Conservation (phyloP, 805 yeast species). For the Candida methanosorbosa region DNA sequence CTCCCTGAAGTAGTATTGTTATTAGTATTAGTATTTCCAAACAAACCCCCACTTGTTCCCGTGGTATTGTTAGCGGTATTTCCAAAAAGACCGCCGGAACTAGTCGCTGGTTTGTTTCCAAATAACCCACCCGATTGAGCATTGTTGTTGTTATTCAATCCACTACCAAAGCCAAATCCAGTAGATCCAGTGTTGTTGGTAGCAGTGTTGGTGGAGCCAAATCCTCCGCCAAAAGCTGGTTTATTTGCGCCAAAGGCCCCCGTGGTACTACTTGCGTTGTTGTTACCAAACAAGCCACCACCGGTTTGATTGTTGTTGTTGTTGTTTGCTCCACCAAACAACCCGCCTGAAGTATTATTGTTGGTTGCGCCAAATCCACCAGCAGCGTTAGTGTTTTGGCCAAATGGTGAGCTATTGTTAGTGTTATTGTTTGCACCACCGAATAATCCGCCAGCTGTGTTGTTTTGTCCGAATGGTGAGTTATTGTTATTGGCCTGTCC, state of each 20-base stretch:
- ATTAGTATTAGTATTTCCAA: slow-evolving; percentile 15
- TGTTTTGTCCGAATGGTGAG: slow-evolving; percentile 13
- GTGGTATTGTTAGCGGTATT: slow-evolving; percentile 1
- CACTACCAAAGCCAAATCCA: slow-evolving; percentile 15
- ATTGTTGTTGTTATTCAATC: slow-evolving; percentile 27
- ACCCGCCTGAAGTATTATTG: slow-evolving; percentile 28
- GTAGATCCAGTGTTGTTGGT: slow-evolving; percentile 10
- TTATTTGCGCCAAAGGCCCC: slow-evolving; percentile 13
- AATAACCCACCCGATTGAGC: slow-evolving; percentile 14
- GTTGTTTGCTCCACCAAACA: slow-evolving; percentile 24
- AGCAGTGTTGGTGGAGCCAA: slow-evolving; percentile 12
- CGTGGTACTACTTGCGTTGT: slow-evolving; percentile 11
- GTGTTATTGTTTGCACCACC: slow-evolving; percentile 22
- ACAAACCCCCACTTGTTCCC: slow-evolving; percentile 19
- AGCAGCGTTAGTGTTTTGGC: slow-evolving; percentile 4
- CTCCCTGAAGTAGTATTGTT: slow-evolving; percentile 12
- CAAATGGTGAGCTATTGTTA: slow-evolving; percentile 16
- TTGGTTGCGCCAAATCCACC: slow-evolving; percentile 1
- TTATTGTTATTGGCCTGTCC: slow-evolving; percentile 10
- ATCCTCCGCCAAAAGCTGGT: slow-evolving; percentile 13
- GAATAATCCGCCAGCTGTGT: slow-evolving; percentile 29
- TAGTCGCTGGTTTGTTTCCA: slow-evolving; percentile 7
- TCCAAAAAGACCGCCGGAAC: slow-evolving; percentile 20
- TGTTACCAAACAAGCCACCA: slow-evolving; percentile 27
- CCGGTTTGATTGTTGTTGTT: slow-evolving; percentile 4